Evolutionary conservation across 2,329 filamentous ascomycete species (phyloP).

Genomic region (Aureobasidium melanogenum): DNA sequence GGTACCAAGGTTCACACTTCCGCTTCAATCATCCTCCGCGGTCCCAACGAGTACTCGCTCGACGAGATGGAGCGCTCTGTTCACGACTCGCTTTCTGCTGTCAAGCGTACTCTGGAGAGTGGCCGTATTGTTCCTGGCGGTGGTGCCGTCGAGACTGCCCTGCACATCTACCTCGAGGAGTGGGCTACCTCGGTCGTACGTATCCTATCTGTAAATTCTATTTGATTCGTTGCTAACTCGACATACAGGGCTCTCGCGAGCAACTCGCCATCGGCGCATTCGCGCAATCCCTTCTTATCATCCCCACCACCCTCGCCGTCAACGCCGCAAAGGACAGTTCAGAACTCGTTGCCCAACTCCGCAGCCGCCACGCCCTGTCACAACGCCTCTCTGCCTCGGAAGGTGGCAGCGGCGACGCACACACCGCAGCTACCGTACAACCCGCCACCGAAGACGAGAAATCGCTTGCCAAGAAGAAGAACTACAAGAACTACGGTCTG

Average conservation of each 20-base stretch:
- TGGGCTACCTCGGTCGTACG: constrained; percentile 88
- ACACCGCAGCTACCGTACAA: constrained; percentile 13
- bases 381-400: constrained; percentile 64
- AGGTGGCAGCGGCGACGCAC: constrained; percentile 23
- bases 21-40: constrained; percentile 90
- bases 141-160: constrained; percentile 93
- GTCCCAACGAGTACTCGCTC: constrained; percentile 89
- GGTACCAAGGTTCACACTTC: constrained; percentile 86
- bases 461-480: constrained; percentile 83
- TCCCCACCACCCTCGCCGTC: constrained; percentile 92
- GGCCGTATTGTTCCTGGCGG: constrained; percentile 95
- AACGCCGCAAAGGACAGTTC: constrained; percentile 96
- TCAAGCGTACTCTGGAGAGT: constrained; percentile 94
- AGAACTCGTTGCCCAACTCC: constrained; percentile 89
- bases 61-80: constrained; percentile 99
- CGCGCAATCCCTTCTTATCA: constrained; percentile 83
- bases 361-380: constrained; percentile 85
- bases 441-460: constrained; percentile 68
- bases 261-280: constrained; percentile 98
- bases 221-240: constrained; percentile 1
- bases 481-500: constrained; percentile 96
- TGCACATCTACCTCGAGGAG: constrained; percentile 98
- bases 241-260: constrained; percentile 66
- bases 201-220: constrained; percentile 15
- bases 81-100: constrained; percentile 91